Conservation (phyloP, 1,284 basidiomycete genomes). For the Porodaedalea pini region DNA sequence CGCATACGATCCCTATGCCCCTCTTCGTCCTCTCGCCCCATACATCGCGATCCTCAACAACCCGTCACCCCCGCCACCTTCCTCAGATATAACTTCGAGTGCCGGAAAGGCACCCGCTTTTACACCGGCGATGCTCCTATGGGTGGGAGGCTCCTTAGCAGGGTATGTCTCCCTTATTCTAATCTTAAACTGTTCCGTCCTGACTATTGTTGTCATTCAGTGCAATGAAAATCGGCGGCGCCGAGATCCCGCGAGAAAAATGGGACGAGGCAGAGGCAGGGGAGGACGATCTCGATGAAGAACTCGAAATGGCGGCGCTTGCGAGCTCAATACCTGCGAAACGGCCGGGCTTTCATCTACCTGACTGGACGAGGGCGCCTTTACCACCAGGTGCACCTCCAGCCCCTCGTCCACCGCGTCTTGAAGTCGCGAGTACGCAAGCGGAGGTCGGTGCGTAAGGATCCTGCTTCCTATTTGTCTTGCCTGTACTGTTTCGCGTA, state of each 20-base stretch:
- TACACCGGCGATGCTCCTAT: slow-evolving; percentile 72
- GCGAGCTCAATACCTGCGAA: slow-evolving; percentile 32
- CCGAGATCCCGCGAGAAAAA: slow-evolving; percentile 75
- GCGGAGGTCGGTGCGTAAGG: slow-evolving; percentile 30
- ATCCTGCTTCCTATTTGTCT: too few species aligned
- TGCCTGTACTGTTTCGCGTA: too few species aligned
- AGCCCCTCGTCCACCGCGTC: slow-evolving; percentile 30
- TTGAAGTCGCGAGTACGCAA: slow-evolving; percentile 36
- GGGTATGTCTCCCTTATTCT: slow-evolving; percentile 53
- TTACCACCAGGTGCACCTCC: slow-evolving; percentile 60
- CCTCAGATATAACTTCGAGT: slow-evolving; percentile 38
- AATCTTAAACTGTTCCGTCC: too few species aligned
- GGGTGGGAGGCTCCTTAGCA: slow-evolving; percentile 92
- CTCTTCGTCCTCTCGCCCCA: slow-evolving; percentile 63
- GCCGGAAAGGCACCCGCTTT: slow-evolving; percentile 86
- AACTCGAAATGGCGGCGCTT: slow-evolving; percentile 22
- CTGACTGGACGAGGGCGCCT: slow-evolving; percentile 75
- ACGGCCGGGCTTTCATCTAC: slow-evolving; percentile 45
- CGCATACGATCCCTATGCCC: slow-evolving; percentile 66
- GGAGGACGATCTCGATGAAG: slow-evolving; percentile 43
- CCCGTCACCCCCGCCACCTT: slow-evolving; percentile 51
- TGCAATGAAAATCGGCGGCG: slow-evolving; percentile 79
- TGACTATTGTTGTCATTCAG: slow-evolving; percentile 31
- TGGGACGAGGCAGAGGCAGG: slow-evolving; percentile 71
- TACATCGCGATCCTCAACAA: slow-evolving; percentile 83